Base-by-base conservation (phyloP, 768 basidiomycete genomes). In the Boletus fagicola region DNA sequence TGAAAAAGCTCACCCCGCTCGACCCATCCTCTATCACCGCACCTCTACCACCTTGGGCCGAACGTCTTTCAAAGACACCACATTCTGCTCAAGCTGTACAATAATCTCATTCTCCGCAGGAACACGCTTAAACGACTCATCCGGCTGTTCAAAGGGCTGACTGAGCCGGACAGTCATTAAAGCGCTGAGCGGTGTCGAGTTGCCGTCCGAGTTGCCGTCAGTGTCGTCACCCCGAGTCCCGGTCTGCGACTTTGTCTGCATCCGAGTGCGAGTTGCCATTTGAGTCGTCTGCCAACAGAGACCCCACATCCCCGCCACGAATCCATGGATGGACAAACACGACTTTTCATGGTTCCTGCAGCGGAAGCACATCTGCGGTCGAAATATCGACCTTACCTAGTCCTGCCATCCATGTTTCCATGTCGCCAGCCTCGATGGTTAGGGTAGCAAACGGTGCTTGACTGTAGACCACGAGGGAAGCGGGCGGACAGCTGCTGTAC, bases 281-380 rank as follows among this genome's bases (percentile, higher is more conserved):
- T 1, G 31, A 20, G 10, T 50, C 36, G 24, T 38, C 36, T 11
- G 1, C 36, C 33, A 24, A 50, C 6, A 13, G 10, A 8, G 11
- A 20, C 22, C 24, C 12, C 33, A 20, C 39, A 42, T 42, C 39
- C n/a, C 42, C 16, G 13, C 31, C 40, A 24, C 28, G 54, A n/a
- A 59, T 60, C 61, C 61, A 62, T 4, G 61, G 61, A 45, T 56
- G 33, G 20, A 50, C 61, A 38, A 62, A 48, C 11, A 59, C 24
- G 7, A 56, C 39, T 30, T 28, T 42, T 13, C 33, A 47, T 11
- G 51, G 54, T 18, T 53, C 33, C 4, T 33, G 33, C 7, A 42
- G 35, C 4, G 54, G 54, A n/a, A 56, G 44, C 15, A 35, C 31
- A 9, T 53, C 59, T 8, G 36, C n/a, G 30, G 55, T 50, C 30